Evolutionary conservation across 768 basidiomycete species (phyloP).

Genomic region (Leucocoprinus sp.): DNA sequence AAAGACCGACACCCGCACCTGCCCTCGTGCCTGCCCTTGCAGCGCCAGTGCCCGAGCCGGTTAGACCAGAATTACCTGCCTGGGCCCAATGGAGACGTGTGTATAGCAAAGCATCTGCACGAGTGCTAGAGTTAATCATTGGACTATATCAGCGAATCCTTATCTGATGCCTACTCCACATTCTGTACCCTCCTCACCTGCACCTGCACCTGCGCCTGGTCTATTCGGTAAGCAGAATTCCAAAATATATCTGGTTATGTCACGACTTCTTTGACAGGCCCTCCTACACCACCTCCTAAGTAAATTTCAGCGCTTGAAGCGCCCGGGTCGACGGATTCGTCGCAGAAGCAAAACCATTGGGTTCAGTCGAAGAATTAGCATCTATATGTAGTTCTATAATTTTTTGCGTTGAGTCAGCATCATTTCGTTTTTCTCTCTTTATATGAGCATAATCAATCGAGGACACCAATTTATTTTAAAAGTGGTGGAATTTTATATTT

Average conservation of each 20-base stretch:
- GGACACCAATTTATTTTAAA: too few species aligned
- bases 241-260: background rate
- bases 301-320: conserved; percentile 8
- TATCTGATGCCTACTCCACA: conserved; percentile 42
- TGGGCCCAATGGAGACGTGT: conserved; percentile 85
- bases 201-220: conserved; percentile 50
- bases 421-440: too few species aligned
- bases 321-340: too few species aligned
- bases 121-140: background rate
- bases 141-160: conserved; percentile 47
- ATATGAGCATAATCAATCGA: too few species aligned
- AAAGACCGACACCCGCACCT: conserved; percentile 30
- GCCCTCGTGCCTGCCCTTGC: conserved; percentile 24
- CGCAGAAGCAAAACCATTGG: background rate
- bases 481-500: too few species aligned
- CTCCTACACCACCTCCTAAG: conserved; percentile 26
- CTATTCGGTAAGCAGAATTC: conserved; percentile 53
- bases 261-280: conserved; percentile 15
- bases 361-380: background rate
- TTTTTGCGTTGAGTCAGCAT: too few species aligned
- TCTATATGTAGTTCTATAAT: background rate
- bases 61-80: conserved; percentile 53
- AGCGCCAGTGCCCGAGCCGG: conserved; percentile 33
- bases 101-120: conserved; percentile 18
- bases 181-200: conserved; percentile 34